Base-by-base conservation (phyloP, 768 basidiomycete species). In the Kwoniella dejecticola region DNA sequence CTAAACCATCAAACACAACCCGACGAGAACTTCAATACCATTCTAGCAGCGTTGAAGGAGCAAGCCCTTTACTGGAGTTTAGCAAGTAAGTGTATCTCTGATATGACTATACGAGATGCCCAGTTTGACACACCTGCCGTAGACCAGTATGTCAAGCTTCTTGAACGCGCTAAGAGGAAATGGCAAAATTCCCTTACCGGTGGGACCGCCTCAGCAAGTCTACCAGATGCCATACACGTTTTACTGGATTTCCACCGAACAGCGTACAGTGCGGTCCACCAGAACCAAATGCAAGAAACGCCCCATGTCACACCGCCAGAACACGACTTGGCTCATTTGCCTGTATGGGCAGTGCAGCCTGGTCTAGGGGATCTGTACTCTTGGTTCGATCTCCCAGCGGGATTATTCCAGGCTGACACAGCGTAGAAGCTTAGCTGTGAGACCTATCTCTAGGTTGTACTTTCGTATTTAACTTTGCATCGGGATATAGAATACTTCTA, bases 151-250 rank as follows among this genome's bases (percentile, higher is more conserved):
- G 70, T 70, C 21, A 69, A 70, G 24, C 70, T 76, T 0, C 73
- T 78, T 30, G 70, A 73, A 49, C 64, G 77, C 19, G 77, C 77
- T 36, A 72, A 76, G 36, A 52, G 73, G 13, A 75, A 74, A 62
- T 74, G 71, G 71, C 68, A 63, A 10, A 57, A 68, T 19, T 53
- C 68, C 7, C 21, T 62, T 3, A 40, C 66, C 3, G 54, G 67
- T 8, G 54, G 49, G 6, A 48, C 31, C 44, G n/a, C 55, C 8
- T 52, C 58, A 15, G 33, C 68, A 3, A 68, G 64, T 53, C 65
- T 75, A 1, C 75, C 77, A 1, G 77, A 75, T 31, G 77, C 77
- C 3, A 74, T 78, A 21, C 72, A 73, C 54, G 72, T 75, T 38
- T 56, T 78, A 19, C 69, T 78, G 38, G 77, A 78, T 53, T 66